Evolutionary conservation across 768 basidiomycete genomes (phyloP), one percentile per base, ranked within the genome.

Genomic region (Lactifluus rugatus): DNA sequence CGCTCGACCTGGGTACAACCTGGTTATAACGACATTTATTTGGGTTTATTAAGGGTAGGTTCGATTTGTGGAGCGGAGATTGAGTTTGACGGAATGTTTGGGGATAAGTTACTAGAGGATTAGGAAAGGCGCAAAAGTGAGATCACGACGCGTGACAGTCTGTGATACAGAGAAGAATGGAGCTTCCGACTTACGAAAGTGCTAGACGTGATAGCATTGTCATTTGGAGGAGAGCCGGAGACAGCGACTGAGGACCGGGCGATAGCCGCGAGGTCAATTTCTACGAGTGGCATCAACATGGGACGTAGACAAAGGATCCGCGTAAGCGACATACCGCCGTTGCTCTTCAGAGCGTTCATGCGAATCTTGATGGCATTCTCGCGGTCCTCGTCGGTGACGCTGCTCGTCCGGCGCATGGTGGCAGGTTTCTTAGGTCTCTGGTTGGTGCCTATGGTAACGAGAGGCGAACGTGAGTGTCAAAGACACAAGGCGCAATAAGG

Each of bases 231-330:
- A 62, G 80, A 85, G 59, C 70, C 73, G 61, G 80, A 82, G 28
- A 83, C 80, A 13, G 84, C 91, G 59, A 77, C 78, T 9, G 89
- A 92, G 56, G 89, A 89, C 65, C 89, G 83, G 14, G 92, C 92
- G 66, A 94, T 93, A 54, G 84, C 76, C 34, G 80, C 77, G 58
- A 94, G 79, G 71, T 93, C 87, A 44, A 81, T 72, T 17, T 57
- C 65, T 67, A 59, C 9, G 19, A 7, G 23, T 46, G 26, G 25
- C 37, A 13, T 62, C 48, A 47, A 42, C 25, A 25, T 31, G 28
- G 28, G 9, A n/a, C n/a, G n/a, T n/a, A n/a, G n/a, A n/a, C n/a
- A n/a, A n/a, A n/a, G n/a, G n/a, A n/a, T n/a, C n/a, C n/a, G n/a
- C n/a, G n/a, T n/a, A n/a, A n/a, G n/a, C 36, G 34, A 52, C 51